Conservation (phyloP, 78 protist genomes). For the Protostelium mycophagum region DNA sequence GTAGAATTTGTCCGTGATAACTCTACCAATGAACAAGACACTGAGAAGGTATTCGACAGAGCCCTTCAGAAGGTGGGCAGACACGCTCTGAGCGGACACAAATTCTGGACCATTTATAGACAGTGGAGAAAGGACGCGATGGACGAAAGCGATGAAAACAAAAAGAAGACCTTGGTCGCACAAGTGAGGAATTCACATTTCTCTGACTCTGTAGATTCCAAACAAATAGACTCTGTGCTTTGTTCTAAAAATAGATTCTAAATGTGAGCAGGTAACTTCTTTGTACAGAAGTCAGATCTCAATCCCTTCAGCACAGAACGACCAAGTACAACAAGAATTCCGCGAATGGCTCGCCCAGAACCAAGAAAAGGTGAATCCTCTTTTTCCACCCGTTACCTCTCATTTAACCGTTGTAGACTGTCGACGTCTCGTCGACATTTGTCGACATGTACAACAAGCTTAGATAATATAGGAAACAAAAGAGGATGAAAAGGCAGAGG, state of each 20-base stretch:
- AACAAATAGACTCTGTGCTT: too few relatives aligned
- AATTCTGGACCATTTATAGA: not conserved
- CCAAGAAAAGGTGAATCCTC: not conserved
- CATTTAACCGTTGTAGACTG: too few relatives aligned
- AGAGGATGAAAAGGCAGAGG: not conserved
- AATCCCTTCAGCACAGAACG: not conserved
- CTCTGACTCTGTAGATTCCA: too few relatives aligned
- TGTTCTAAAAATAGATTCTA: too few relatives aligned
- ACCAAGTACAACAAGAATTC: not conserved
- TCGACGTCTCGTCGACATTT: too few relatives aligned
- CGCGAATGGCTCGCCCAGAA: not conserved
- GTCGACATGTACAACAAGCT: too few relatives aligned
- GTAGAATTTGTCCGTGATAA: not conserved
- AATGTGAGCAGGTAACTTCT: not conserved
- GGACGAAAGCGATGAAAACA: not conserved
- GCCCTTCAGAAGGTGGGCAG: not conserved
- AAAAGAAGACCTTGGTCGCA: not conserved
- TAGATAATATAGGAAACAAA: not conserved
- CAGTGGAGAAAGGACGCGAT: not conserved
- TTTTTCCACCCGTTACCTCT: not conserved
- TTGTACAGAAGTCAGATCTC: not conserved
- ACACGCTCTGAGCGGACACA: not conserved
- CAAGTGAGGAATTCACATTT: not conserved
- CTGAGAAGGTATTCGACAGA: not conserved
- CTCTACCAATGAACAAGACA: not conserved